phyloP scores from a whole-genome alignment of 306 rosid genomes.

The Inga leiocalycina region DNA sequence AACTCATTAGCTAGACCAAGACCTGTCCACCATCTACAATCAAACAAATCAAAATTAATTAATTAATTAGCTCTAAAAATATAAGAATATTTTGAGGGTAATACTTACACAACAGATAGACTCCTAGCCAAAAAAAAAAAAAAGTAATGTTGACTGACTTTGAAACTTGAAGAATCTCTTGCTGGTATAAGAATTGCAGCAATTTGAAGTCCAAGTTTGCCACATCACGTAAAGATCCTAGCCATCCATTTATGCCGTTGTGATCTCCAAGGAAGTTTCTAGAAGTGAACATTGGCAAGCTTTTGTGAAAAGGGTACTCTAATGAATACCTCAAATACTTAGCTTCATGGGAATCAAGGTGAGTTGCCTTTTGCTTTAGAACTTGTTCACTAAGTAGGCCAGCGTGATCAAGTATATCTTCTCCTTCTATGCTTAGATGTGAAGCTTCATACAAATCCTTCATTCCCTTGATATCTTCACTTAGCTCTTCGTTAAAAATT shows the following conservation, averaged over 20 bases:
- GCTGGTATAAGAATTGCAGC: conserved; percentile 36
- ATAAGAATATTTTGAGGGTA: too few relatives aligned
- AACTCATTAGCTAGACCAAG: conserved; percentile 56
- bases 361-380: conserved; percentile 11
- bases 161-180: conserved; percentile 50
- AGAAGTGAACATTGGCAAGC: conserved; percentile 50
- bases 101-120: too few relatives aligned
- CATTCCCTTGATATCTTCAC: conserved; percentile 36
- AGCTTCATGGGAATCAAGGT: conserved; percentile 22
- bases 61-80: background rate
- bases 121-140: background rate
- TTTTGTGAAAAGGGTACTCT: conserved; percentile 59
- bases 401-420: conserved; percentile 40
- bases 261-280: conserved; percentile 31
- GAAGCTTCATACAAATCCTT: conserved; percentile 44
- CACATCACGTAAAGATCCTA: conserved; percentile 36
- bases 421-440: conserved; percentile 34
- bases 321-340: conserved; percentile 40
- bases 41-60: background rate
- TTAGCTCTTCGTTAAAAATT: background rate
- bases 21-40: conserved; percentile 61
- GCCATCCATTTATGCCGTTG: conserved; percentile 41
- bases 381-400: conserved; percentile 26
- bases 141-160: conserved; percentile 28
- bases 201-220: conserved; percentile 50